Base-by-base conservation (phyloP, 257 asterid genomes). In the Oldenlandia corymbosa region DNA sequence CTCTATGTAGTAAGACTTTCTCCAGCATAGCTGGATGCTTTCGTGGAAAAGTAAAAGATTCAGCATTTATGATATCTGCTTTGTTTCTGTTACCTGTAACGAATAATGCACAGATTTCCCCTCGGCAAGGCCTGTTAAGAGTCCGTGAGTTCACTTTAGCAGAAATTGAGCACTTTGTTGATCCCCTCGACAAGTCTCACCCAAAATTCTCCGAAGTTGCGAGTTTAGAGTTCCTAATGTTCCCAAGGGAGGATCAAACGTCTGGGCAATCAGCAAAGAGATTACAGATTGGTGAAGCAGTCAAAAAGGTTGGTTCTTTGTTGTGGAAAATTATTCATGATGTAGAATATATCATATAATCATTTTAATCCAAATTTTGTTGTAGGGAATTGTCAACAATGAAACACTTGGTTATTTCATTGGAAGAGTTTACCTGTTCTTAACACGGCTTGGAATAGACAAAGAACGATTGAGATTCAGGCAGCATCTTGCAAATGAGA, bases 141-240 rank as follows among this genome's bases (percentile, higher is more conserved):
- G 92, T 86, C 23, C 96, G 90, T 57, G 96, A 88, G 58, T 88
- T 86, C 71, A 88, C 95, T 5, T 63, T 88, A 34, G 95, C 95
- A 45, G 95, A 88, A 73, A 86, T 88, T 54, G 96, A 88, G 62
- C 96, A 86, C 70, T 88, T 88, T 64, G 95, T 88, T 61, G 95
- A 88, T 70, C 96, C 92, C 53, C 82, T 82, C 5, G 82, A 88
- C 68, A 86, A 88, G 78, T 83, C 95, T 31, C 95, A 84, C 64
- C 92, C 87, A 51, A 88, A 86, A 68, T 86, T 88, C 75, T 34
- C 79, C 47, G 87, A 86, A 58, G 87, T 88, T 63, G 71, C 87
- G 30, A 18, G 75, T 7, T 71, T 88, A 84, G 96, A 86, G 70
- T 82, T 86, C 67, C 46, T 84, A 0, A 84, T 88, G 96, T 84